Conservation (phyloP, 2,329 filamentous ascomycete genomes). For the Phyllachora maydis region DNA sequence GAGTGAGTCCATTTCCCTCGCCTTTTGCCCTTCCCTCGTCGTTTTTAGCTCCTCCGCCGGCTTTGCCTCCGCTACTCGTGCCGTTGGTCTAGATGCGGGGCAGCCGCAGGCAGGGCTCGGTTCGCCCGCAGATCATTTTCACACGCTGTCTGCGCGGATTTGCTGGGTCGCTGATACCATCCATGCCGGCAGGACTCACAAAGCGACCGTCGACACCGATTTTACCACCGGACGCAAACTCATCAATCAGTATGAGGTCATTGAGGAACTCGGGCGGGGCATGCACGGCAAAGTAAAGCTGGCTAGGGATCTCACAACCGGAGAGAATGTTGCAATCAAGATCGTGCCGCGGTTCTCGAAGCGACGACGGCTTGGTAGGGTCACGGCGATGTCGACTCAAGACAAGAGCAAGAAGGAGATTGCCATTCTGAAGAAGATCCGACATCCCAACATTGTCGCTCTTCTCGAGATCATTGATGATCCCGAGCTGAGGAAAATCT, state of each 20-base stretch:
- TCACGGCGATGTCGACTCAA: slow-evolving; percentile 40
- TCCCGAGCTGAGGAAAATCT: slow-evolving; percentile 89
- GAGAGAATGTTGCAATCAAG: slow-evolving; percentile 83
- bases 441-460: slow-evolving; percentile 91
- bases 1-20: slow-evolving; percentile 33
- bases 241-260: slow-evolving; percentile 95
- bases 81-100: too few species aligned
- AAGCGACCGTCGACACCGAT: slow-evolving; percentile 79
- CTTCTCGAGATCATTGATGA: slow-evolving; percentile 95
- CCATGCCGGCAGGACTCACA: slow-evolving; percentile 45
- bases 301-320: slow-evolving; percentile 57
- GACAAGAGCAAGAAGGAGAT: slow-evolving; percentile 91
- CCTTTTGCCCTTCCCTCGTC: too few species aligned
- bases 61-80: too few species aligned
- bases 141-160: too few species aligned
- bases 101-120: too few species aligned
- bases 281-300: slow-evolving; percentile 97
- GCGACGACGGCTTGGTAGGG: slow-evolving; percentile 73
- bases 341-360: slow-evolving; percentile 95
- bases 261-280: slow-evolving; percentile 87
- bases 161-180: too few species aligned
- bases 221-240: slow-evolving; percentile 77
- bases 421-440: slow-evolving; percentile 93
- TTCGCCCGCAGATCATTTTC: too few species aligned
- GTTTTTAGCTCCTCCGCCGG: too few species aligned